Evolutionary conservation across 2,329 filamentous ascomycete species (phyloP).

Genomic region (Pyrenochaeta sp.): DNA sequence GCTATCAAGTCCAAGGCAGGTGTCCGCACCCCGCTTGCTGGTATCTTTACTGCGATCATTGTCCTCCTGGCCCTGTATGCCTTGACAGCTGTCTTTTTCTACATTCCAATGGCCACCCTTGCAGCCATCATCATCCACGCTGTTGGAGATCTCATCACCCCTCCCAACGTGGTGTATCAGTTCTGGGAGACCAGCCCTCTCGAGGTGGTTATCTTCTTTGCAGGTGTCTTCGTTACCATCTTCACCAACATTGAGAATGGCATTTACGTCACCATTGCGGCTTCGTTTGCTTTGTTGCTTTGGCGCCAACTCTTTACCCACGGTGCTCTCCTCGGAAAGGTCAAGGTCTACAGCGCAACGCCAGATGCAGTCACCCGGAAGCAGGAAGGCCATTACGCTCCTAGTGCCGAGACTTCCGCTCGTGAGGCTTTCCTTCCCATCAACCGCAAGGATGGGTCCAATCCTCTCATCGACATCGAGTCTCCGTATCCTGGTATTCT

Average conservation of each 20-base stretch:
- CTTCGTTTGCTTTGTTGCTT: slow-evolving; percentile 80
- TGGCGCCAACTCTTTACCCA: slow-evolving; percentile 84
- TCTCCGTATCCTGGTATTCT: slow-evolving; percentile 91
- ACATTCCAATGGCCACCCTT: slow-evolving; percentile 83
- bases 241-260: slow-evolving; percentile 91
- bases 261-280: slow-evolving; percentile 83
- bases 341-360: slow-evolving; percentile 84
- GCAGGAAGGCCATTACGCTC: slow-evolving; percentile 20
- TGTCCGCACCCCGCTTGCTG: slow-evolving; percentile 88
- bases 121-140: slow-evolving; percentile 95
- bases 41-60: slow-evolving; percentile 84
- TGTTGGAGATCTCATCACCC: slow-evolving; percentile 89
- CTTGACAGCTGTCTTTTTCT: slow-evolving; percentile 88
- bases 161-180: slow-evolving; percentile 89
- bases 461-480: slow-evolving; percentile 81
- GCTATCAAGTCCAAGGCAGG: slow-evolving; percentile 98
- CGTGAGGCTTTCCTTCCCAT: slow-evolving; percentile 69
- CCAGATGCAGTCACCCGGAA: slow-evolving; percentile 74
- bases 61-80: slow-evolving; percentile 92
- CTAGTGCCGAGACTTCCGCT: slow-evolving; percentile 10
- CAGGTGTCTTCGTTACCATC: slow-evolving; percentile 88
- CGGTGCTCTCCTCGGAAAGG: slow-evolving; percentile 78
- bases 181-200: slow-evolving; percentile 94
- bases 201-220: slow-evolving; percentile 91
- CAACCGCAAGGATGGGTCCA: slow-evolving; percentile 87